Base-by-base conservation (phyloP, 495 filamentous ascomycete species). In the Lasiosphaeria miniovina region DNA sequence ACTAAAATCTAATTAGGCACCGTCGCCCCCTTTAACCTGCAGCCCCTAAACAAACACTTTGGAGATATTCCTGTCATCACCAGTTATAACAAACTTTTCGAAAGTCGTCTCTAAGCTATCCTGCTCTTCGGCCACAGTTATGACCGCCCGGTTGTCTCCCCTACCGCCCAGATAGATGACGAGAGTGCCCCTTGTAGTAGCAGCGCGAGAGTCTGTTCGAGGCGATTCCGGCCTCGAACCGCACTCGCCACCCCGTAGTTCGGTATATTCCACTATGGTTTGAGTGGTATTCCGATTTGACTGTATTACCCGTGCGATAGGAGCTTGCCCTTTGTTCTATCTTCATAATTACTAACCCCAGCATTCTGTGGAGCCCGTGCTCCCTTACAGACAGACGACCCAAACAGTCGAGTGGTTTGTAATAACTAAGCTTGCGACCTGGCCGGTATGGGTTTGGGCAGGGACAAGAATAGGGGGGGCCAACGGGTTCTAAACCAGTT, bases 51-150 rank as follows among this genome's bases (percentile, higher is more conserved):
- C 81, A 71, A 76, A 88, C 4, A 86, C 84, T 43, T 75, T 65
- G 5, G 65, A 69, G 57, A 88, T 84, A 65, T 86, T 87, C 14
- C 85, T 71, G 65, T 88, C 85, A 63, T 88, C 85, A 0, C 84
- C 84, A 8, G 83, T 86, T 82, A 86, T 85, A 10, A 88, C 50
- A 51, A 86, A 88, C 63, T 86, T 87, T 58, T 88, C 83, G 59
- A 88, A 86, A 41, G 84, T 75, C 1, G 68, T 75, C 51, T 61
- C 56, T 0, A 74, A 57, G 0, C 65, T 64, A 61, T 86, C 84
- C 2, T 77, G 75, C 4, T 84, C 80, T 51, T 84, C 78, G 2
- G 83, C 68, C 43, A 77, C 76, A 0, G 77, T 77, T 75, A 83
- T 85, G 4, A 83, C 67, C 0, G 77, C 80, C 8, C 68, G 64